Percentiles rank a stretch among this genome's conserved stretches.
Conservation (phyloP, 352 stramenopile species). For the Phytophthora quininea region DNA sequence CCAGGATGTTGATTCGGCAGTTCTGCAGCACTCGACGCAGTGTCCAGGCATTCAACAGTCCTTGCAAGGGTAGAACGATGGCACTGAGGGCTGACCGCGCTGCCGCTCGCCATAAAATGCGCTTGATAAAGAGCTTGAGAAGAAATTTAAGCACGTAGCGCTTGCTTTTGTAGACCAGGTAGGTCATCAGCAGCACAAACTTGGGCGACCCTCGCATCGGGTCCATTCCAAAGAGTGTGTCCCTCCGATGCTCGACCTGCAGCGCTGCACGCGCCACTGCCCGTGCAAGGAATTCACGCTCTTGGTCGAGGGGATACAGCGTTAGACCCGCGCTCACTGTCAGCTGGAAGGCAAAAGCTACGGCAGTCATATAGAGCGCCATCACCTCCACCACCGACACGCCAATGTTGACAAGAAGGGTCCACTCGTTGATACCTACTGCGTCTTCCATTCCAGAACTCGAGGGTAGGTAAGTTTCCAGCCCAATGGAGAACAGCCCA, state of each 20-base stretch:
- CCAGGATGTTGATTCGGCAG: constrained; percentile 59
- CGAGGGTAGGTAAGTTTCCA: constrained; percentile 34
- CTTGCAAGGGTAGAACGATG: constrained; percentile 57
- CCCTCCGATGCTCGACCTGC: constrained; percentile 50
- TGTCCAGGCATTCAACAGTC: constrained; percentile 53
- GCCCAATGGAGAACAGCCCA: constrained; percentile 43
- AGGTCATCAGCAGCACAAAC: constrained; percentile 41
- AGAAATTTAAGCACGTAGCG: constrained; percentile 61
- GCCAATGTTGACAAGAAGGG: constrained; percentile 48
- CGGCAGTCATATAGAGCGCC: constrained; percentile 44
- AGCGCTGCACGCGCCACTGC: constrained; percentile 53
- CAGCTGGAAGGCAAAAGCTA: constrained; percentile 49
- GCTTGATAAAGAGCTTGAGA: constrained; percentile 64
- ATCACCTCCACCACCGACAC: constrained; percentile 59
- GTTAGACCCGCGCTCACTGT: constrained; percentile 48
- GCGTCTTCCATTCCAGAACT: constrained; percentile 16
- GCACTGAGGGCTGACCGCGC: constrained; percentile 46
- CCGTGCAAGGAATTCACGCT: constrained; percentile 57
- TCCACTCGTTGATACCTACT: constrained; percentile 32
- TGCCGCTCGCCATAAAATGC: constrained; percentile 51
- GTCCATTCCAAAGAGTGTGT: constrained; percentile 56
- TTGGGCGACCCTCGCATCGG: constrained; percentile 53
- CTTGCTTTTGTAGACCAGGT: constrained; percentile 59
- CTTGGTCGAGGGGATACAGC: constrained; percentile 51
- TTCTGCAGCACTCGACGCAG: constrained; percentile 48